Conservation (phyloP, 108 stramenopile species). For the Fragilariopsis cylindrus region DNA sequence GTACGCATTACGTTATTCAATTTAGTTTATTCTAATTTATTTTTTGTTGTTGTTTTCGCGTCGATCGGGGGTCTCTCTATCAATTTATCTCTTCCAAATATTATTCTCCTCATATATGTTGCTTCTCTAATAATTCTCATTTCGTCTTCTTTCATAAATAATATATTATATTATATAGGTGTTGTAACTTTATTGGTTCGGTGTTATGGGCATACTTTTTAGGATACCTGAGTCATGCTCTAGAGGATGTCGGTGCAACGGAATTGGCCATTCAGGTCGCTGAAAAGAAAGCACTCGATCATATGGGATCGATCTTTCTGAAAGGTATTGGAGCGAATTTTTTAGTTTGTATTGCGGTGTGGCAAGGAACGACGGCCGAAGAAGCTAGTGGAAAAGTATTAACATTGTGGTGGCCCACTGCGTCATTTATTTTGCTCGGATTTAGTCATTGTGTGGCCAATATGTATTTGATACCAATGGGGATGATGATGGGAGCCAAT, state of each 20-base stretch:
- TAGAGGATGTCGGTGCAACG: slow-evolving; percentile 23
- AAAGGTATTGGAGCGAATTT: slow-evolving; percentile 51
- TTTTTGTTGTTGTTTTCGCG: no score
- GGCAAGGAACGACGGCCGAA: slow-evolving; percentile 45
- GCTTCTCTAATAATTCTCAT: no score
- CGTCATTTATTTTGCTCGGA: slow-evolving; percentile 47
- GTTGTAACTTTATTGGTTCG: slow-evolving; percentile 35
- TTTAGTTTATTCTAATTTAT: no score
- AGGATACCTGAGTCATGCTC: slow-evolving; percentile 34
- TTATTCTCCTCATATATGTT: no score
- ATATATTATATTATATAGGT: no score
- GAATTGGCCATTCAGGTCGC: slow-evolving; percentile 41
- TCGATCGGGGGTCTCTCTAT: no score
- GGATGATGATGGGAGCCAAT: slow-evolving; percentile 46
- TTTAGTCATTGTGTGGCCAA: slow-evolving; percentile 77
- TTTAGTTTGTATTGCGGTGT: slow-evolving; percentile 49
- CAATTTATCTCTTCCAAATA: no score
- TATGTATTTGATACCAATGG: slow-evolving; percentile 73
- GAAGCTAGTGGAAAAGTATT: slow-evolving; percentile 47
- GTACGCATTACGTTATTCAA: no score
- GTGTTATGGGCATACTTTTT: slow-evolving; percentile 37
- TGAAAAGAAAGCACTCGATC: slow-evolving; percentile 34
- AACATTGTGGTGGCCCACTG: slow-evolving; percentile 50
- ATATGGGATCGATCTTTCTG: slow-evolving; percentile 32
- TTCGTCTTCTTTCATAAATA: no score